Percentiles rank a stretch among this genome's conserved stretches.
These are phyloP conservation scores for Zymoseptoria brevis DNA, from an alignment of 2,329 filamentous ascomycete species.

Conservation along the genomic window DNA sequence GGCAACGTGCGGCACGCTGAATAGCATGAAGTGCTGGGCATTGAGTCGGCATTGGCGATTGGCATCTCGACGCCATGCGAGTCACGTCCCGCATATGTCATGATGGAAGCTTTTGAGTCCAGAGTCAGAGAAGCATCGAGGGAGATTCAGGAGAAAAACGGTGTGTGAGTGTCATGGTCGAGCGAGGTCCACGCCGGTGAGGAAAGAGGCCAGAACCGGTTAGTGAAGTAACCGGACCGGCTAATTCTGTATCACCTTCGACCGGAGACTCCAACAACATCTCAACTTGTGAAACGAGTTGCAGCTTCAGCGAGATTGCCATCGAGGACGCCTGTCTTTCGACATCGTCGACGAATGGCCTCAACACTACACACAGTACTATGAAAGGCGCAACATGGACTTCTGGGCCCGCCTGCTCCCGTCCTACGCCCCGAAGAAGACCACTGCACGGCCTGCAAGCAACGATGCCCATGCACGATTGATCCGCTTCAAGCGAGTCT, in stretches of 20 bases:
- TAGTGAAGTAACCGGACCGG: not conserved
- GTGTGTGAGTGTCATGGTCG: too few relatives aligned
- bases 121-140: not conserved
- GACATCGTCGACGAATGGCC: not conserved
- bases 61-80: not conserved
- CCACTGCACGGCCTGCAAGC: constrained; percentile 31
- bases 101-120: not conserved
- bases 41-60: not conserved
- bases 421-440: constrained; percentile 43
- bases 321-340: not conserved
- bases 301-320: not conserved
- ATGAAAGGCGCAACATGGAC: constrained; percentile 21
- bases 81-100: not conserved
- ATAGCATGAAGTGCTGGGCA: not conserved
- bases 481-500: constrained; percentile 53
- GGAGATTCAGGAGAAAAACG: too few relatives aligned
- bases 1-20: not conserved
- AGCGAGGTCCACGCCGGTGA: not conserved
- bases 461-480: constrained; percentile 54
- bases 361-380: not conserved
- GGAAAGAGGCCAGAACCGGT: not conserved
- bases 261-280: not conserved
- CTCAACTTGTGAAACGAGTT: not conserved
- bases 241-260: not conserved
- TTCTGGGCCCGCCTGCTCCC: constrained; percentile 54